These are phyloP conservation scores for Thelonectria discophora DNA, from an alignment of 2,329 filamentous ascomycete species.

Conservation along the genomic window DNA sequence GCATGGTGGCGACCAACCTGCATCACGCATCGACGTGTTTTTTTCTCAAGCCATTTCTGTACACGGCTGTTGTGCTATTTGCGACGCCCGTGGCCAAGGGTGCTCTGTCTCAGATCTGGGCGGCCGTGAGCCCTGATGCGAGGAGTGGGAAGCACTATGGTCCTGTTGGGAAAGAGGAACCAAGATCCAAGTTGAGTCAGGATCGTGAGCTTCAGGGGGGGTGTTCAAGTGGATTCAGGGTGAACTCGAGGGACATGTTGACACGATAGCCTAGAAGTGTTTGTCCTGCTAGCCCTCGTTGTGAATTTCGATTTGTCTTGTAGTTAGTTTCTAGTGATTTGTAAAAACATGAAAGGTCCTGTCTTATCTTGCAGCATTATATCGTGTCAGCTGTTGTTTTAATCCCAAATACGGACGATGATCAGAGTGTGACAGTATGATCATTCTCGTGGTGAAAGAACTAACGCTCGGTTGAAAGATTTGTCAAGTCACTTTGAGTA, in stretches of 20 bases:
- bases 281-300: too few relatives aligned
- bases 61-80: background rate
- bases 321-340: too few relatives aligned
- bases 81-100: conserved; percentile 4
- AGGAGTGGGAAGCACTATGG: background rate
- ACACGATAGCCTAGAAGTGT: too few relatives aligned
- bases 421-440: too few relatives aligned
- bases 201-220: conserved; percentile 1
- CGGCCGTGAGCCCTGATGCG: conserved; percentile 12
- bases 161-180: background rate
- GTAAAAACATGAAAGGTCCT: too few relatives aligned
- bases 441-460: too few relatives aligned
- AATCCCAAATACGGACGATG: too few relatives aligned
- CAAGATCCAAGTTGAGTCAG: background rate
- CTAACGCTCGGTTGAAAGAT: too few relatives aligned
- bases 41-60: conserved; percentile 13
- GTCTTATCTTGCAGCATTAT: too few relatives aligned
- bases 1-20: conserved; percentile 18
- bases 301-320: too few relatives aligned
- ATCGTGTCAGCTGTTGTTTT: too few relatives aligned
- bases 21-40: conserved; percentile 6
- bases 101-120: conserved; percentile 12
- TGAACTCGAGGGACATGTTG: background rate
- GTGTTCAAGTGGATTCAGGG: conserved; percentile 12
- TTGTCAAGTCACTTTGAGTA: too few relatives aligned